phyloP scores from a whole-genome alignment of 345 rosid species.

The Eucalyptus marginata region DNA sequence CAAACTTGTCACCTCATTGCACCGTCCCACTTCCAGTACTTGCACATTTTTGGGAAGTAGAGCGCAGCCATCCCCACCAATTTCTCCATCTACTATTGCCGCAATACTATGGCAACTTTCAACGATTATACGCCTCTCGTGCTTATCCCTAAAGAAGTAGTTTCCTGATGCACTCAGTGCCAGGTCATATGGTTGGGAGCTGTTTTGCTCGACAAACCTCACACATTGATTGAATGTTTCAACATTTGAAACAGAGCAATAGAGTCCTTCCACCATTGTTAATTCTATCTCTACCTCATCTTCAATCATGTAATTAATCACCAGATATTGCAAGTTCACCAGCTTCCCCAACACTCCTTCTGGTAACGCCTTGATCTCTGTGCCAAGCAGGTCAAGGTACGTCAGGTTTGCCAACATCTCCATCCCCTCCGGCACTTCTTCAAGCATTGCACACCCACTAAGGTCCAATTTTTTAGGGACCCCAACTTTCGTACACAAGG shows the following conservation, averaged over 20 bases:
- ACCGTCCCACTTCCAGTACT: too few species aligned
- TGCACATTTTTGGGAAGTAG: background rate
- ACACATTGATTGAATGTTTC: background rate
- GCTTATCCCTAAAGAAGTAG: too few species aligned
- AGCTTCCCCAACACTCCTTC: background rate
- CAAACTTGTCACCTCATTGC: background rate
- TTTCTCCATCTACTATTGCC: background rate
- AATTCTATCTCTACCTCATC: too few species aligned
- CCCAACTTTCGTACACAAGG: background rate
- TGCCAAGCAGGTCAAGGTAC: background rate
- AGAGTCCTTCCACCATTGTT: background rate
- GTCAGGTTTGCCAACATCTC: background rate
- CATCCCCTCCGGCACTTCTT: background rate
- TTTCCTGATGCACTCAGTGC: rapidly evolving
- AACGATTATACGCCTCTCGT: background rate
- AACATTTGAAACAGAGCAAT: background rate
- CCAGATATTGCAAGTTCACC: background rate
- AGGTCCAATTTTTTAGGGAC: background rate
- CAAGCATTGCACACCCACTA: background rate
- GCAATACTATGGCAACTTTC: background rate
- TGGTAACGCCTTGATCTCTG: rapidly evolving
- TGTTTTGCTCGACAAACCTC: background rate
- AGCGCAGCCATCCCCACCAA: background rate
- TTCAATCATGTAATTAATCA: too few species aligned
- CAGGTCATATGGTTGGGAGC: background rate